These are phyloP conservation scores for Aureococcus anophagefferens DNA, from an alignment of 108 stramenopile genomes.

Conservation along the genomic window DNA sequence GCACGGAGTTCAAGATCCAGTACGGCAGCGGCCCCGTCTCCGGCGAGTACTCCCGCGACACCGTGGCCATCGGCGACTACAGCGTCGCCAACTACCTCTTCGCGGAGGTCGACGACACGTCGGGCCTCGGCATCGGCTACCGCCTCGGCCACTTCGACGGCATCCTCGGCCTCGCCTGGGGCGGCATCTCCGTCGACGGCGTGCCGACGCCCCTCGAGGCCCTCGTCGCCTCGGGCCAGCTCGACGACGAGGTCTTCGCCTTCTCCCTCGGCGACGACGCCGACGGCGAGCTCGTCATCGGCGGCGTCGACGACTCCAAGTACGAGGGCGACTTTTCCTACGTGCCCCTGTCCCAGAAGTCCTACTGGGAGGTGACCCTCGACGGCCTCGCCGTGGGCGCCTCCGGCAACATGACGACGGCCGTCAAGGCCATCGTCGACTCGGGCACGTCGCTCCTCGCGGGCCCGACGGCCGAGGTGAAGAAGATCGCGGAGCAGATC, in stretches of 20 bases:
- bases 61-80: conserved; percentile 37
- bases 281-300: conserved; percentile 88
- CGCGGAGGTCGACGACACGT: conserved; percentile 75
- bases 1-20: conserved; percentile 72
- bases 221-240: conserved; percentile 65
- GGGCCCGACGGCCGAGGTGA: conserved; percentile 65
- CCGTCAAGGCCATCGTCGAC: conserved; percentile 79
- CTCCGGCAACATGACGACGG: conserved; percentile 5
- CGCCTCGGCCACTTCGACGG: conserved; percentile 92
- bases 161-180: conserved; percentile 92
- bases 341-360: conserved; percentile 46
- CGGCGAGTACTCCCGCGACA: conserved; percentile 42
- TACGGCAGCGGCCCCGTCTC: conserved; percentile 76
- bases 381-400: conserved; percentile 57
- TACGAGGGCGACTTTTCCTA: conserved; percentile 54
- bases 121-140: conserved; percentile 90
- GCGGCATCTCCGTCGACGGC: conserved; percentile 68
- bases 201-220: conserved; percentile 82
- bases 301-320: conserved; percentile 63
- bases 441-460: conserved; percentile 85
- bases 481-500: conserved; percentile 54
- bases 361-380: conserved; percentile 78
- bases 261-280: conserved; percentile 87
- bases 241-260: conserved; percentile 73
- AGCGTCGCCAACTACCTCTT: conserved; percentile 36